Evolutionary conservation across 306 rosid genomes (phyloP), one percentile per base, ranked within the genome.

Genomic region (Glycine soja): DNA sequence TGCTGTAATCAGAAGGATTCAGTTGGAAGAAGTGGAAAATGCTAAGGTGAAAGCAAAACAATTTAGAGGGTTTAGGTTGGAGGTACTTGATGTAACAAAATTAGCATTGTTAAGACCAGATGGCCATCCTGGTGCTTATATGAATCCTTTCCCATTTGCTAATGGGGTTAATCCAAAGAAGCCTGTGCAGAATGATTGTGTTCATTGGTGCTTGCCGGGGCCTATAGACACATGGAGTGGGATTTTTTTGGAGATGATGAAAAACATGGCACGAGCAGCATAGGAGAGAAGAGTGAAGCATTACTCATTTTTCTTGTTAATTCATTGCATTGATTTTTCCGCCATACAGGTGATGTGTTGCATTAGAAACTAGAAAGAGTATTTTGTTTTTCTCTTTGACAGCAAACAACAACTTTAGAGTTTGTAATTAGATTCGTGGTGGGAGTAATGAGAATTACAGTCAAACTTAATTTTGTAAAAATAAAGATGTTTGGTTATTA

Each of bases 21-120:
- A 83, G 85, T 48, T 92, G 0, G 94, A 92, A 72, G 95, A 92
- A 80, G 90, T 94, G 45, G 91, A 85, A 36, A 80, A 36, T 43
- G 92, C 97, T 0, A 89, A 83, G 83, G 59, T 3, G 3, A 85
- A 84, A 72, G 87, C 63, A 7, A 80, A 83, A 12, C 36, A 56
- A 71, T 38, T 64, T 73, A 57, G 30, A 51, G 89, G 89, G 51
- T 46, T 86, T 62, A 86, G 87, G 11, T 19, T 91, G 12, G 89
- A 87, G 80, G 15, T 18, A 4, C 3, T 61, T 1, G 67, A 61
- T 61, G 67, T 24, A 10, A 61, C 67, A 11, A 24, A 24, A 61
- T 30, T 61, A 5, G 42, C 67, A 30, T 61, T 61, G n/a, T 24
- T 61, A 13, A 61, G 67, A 61, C 67, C 67, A 10, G 67, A 61